Evolutionary conservation across 2,329 filamentous ascomycete species (phyloP), one percentile per base, ranked within the genome.

Genomic region (Boeremia lycopersici): DNA sequence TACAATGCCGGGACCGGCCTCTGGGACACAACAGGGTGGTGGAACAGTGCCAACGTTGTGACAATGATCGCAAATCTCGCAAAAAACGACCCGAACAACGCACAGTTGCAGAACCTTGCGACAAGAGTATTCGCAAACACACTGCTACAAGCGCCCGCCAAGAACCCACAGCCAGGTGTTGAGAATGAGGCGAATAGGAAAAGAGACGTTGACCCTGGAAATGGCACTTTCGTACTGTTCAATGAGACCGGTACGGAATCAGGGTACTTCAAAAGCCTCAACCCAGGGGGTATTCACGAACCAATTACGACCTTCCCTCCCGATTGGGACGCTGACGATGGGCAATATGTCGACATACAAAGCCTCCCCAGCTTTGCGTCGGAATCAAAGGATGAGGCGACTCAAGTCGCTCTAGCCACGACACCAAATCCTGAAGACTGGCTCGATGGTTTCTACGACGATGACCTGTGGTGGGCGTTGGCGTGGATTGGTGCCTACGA

Each of bases 11-110:
- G 68, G 5, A 85, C 80, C 1, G 88, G 89, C 3, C 76, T 89
- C 11, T 91, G 86, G 86, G 74, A 84, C 49, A 81, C 82, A 0
- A 80, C 82, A 7, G 81, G 82, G n/a, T 91, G 89, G 89, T 91
- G 89, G 89, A 89, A 90, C 67, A 82, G 82, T 48, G 89, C 84
- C 39, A 91, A 90, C 67, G 81, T 81, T 53, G 76, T 91, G 55
- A 89, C 86, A 0, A 81, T 80, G 3, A 72, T 90, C 15, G 82
- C 81, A 46, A 84, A 90, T 51, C 72, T 84, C 23, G 77, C 77
- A 7, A 66, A 69, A 48, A 54, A 56, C 17, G 62, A 68, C 34
- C 55, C 66, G 1, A 34, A 54, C 6, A 69, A 71, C 1, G 42
- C 42, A 74, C 26, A 74, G 77, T 50, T 64, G 62, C 39, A 72